Conservation (phyloP, 768 basidiomycete species). For the Suillus placidus region DNA sequence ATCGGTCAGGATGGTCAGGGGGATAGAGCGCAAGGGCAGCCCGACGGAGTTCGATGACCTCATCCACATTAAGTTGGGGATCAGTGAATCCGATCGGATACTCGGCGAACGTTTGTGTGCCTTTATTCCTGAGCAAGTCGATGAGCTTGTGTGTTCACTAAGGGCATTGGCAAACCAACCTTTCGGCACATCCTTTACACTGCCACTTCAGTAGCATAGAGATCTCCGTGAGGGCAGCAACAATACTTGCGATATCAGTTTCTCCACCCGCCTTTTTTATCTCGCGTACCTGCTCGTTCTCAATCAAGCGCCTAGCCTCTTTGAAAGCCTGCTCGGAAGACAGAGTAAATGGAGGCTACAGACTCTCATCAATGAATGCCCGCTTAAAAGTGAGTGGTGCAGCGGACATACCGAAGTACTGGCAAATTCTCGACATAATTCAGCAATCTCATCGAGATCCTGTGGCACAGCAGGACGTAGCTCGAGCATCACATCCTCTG, state of each 20-base stretch:
- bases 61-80: not conserved
- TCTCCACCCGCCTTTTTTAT: conserved; percentile 30
- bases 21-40: not conserved
- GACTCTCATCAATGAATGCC: conserved; percentile 29
- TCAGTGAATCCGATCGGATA: not conserved
- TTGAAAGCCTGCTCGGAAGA: conserved; percentile 39
- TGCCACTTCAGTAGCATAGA: too few species aligned
- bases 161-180: not conserved
- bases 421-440: conserved; percentile 54
- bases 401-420: conserved; percentile 49
- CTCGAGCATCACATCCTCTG: conserved; percentile 33
- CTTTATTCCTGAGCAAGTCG: not conserved
- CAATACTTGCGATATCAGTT: conserved; percentile 41
- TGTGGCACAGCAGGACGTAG: conserved; percentile 37
- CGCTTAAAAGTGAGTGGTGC: conserved; percentile 7
- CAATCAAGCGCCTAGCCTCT: conserved; percentile 51
- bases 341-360: conserved; percentile 45
- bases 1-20: too few species aligned
- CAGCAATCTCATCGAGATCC: conserved; percentile 45
- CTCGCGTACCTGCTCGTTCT: conserved; percentile 54
- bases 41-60: not conserved
- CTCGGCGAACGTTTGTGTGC: not conserved
- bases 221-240: conserved; percentile 39
- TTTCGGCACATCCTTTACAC: not conserved
- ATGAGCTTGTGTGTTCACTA: not conserved